Percentiles rank a stretch among this genome's conserved stretches.
Conservation (phyloP, 768 basidiomycete species). For the Cystobasidium onofrii region DNA sequence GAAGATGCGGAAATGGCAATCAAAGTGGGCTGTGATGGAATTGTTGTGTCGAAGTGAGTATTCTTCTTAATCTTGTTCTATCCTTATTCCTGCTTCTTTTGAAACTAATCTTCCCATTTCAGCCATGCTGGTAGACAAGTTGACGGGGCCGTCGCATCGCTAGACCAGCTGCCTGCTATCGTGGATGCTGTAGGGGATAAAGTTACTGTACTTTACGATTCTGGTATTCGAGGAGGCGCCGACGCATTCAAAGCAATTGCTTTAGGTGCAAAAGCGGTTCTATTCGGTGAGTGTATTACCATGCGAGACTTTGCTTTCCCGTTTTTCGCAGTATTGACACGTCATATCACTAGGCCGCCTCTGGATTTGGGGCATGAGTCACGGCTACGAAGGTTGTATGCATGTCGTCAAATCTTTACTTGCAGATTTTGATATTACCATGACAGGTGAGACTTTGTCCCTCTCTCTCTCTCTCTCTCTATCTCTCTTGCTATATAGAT, state of each 20-base stretch:
- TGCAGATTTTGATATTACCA: conserved; percentile 45
- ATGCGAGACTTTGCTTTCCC: too few relatives aligned
- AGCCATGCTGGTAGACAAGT: conserved; percentile 50
- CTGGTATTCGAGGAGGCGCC: conserved; percentile 65
- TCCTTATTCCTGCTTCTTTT: not conserved
- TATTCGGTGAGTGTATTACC: conserved; percentile 51
- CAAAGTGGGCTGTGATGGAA: conserved; percentile 61
- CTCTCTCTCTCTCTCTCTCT: too few relatives aligned
- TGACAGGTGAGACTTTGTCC: conserved; percentile 24
- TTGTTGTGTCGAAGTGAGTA: conserved; percentile 70
- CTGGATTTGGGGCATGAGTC: conserved; percentile 59
- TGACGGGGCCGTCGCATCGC: conserved; percentile 67
- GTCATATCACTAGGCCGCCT: too few relatives aligned
- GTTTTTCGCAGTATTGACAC: too few relatives aligned
- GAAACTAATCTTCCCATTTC: not conserved
- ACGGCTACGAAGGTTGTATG: conserved; percentile 65
- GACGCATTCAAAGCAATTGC: conserved; percentile 74
- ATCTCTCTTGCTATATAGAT: too few relatives aligned
- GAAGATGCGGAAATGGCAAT: conserved; percentile 64
- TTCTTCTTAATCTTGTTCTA: too few relatives aligned
- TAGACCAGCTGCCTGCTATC: conserved; percentile 63
- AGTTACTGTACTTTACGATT: conserved; percentile 60
- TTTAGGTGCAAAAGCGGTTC: conserved; percentile 71
- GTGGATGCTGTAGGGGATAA: conserved; percentile 59
- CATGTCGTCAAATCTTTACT: conserved; percentile 62